Base-by-base conservation (phyloP, 306 rosid genomes). In the Lupinus albus region DNA sequence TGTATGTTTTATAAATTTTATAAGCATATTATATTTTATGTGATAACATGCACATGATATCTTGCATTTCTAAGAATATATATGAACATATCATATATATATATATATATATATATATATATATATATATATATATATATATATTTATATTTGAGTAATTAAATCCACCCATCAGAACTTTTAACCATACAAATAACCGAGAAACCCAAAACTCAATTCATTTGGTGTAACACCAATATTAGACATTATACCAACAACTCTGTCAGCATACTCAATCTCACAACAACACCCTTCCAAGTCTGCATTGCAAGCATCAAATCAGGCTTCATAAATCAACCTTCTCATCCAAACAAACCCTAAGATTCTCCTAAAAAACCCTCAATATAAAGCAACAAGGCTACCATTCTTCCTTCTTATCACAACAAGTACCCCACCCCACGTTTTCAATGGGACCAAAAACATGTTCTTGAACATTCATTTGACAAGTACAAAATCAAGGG, bases 401-500 rank as follows among this genome's bases (percentile, higher is more conserved):
- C 83, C 77, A 68, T 75, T 82, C 17, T 70, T 78, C 66, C 87
- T 62, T 21, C 92, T 68, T 52, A 90, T 88, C 32, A 82, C 89
- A 67, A 85, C 91, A 15, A 94, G 82, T 11, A 82, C 81, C 45
- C 30, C 54, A 17, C 95, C 97, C 99, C 96, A 94, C 0, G 75
- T 67, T 33, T 63, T 11, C 49, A 90, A 94, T 4, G 97, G 96
- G 7, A 88, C 68, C 33, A 88, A 86, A 76, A 69, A 86, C 58
- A 92, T 65, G 33, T 84, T 88, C 84, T 81, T 88, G 70, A 94
- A 80, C 89, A 88, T 75, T 38, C 80, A 74, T 20, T 20, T 91
- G 13, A 90, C 82, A 73, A 94, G 79, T 66, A 95, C 83, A 84
- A 88, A 84, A 68, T 95, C 95, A 74, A 97, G 99, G 61, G 89